Percentiles rank a stretch among this genome's conserved stretches.
Conservation (phyloP, 768 basidiomycete genomes). For the Chiua virens region DNA sequence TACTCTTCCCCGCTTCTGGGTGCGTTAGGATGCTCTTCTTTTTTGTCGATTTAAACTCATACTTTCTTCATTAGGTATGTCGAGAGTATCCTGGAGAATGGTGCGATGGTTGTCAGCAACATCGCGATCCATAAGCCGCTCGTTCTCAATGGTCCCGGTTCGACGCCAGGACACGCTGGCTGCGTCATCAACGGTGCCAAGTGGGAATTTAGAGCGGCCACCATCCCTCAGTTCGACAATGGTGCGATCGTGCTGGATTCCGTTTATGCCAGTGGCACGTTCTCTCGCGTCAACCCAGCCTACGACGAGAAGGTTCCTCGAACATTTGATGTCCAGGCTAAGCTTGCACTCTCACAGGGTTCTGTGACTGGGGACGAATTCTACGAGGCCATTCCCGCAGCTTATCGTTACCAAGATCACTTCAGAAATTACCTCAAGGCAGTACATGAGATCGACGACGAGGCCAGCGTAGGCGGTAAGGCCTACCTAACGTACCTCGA, state of each 20-base stretch:
- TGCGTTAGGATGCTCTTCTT: slow-evolving; percentile 26
- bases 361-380: slow-evolving; percentile 20
- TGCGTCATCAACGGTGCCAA: slow-evolving; percentile 28
- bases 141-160: slow-evolving; percentile 20
- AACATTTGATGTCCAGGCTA: slow-evolving; percentile 22
- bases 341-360: slow-evolving; percentile 19
- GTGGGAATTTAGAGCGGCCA: slow-evolving; percentile 32
- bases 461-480: slow-evolving; percentile 26
- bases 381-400: slow-evolving; percentile 17
- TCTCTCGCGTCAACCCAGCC: slow-evolving; percentile 27
- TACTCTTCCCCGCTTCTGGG: slow-evolving; percentile 48
- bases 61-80: slow-evolving; percentile 16
- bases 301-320: slow-evolving; percentile 23
- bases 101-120: slow-evolving; percentile 30
- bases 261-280: slow-evolving; percentile 30
- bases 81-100: slow-evolving; percentile 34
- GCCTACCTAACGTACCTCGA: slow-evolving; percentile 27
- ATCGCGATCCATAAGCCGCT: slow-evolving; percentile 31
- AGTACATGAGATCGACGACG: slow-evolving; percentile 29
- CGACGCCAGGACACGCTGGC: slow-evolving; percentile 21
- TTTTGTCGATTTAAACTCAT: background rate
- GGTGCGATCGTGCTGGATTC: slow-evolving; percentile 29
- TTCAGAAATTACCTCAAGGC: slow-evolving; percentile 29
- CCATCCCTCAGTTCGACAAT: slow-evolving; percentile 20
- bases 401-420: slow-evolving; percentile 22